Percentiles rank a stretch among this genome's conserved stretches.
These are phyloP conservation scores for Entelexis sorbosivorans DNA, from an alignment of 1,139 yeast genomes.

Conservation along the genomic window DNA sequence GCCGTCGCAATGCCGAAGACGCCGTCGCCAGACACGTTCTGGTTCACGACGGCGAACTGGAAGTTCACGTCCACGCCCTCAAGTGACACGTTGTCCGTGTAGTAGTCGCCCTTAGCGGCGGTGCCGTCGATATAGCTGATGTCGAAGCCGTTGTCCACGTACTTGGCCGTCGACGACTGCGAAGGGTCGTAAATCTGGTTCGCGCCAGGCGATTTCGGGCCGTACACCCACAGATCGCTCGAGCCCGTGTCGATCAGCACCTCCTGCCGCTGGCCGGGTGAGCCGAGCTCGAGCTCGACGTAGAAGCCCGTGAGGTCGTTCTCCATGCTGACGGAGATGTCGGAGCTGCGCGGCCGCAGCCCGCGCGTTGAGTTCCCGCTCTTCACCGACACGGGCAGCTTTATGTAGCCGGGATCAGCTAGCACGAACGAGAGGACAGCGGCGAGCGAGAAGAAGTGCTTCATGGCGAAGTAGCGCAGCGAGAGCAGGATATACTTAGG, in stretches of 20 bases:
- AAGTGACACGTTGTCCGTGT: background rate
- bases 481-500: too few relatives aligned
- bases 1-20: background rate
- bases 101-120: background rate
- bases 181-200: background rate
- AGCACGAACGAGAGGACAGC: too few relatives aligned
- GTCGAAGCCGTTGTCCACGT: background rate
- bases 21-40: background rate
- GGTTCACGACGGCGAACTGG: background rate
- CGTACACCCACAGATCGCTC: constrained; percentile 34
- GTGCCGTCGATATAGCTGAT: background rate
- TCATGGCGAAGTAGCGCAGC: too few relatives aligned
- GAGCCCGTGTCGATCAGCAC: constrained; percentile 39
- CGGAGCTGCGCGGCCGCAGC: too few relatives aligned
- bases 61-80: background rate
- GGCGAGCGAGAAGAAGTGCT: too few relatives aligned
- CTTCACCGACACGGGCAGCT: too few relatives aligned
- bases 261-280: constrained; percentile 27
- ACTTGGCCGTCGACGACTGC: background rate
- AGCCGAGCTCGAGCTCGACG: background rate
- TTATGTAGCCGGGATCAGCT: too few relatives aligned
- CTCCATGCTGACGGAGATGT: too few relatives aligned
- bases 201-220: background rate
- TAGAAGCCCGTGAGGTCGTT: background rate
- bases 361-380: too few relatives aligned